Evolutionary conservation across 2,329 filamentous ascomycete species (phyloP), one percentile per base, ranked within the genome.

Genomic region (Periconia sp.): DNA sequence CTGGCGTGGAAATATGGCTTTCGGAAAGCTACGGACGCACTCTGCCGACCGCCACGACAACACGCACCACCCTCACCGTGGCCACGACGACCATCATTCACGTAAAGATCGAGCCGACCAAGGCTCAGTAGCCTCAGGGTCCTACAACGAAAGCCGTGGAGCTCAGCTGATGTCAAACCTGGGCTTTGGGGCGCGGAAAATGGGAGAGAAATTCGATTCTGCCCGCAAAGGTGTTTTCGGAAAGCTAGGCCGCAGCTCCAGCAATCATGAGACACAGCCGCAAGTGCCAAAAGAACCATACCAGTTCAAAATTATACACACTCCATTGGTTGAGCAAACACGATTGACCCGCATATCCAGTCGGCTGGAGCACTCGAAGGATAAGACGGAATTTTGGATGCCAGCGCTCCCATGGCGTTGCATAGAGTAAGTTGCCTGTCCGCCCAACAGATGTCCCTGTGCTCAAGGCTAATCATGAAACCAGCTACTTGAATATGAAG

Each of bases 341-440:
- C 86, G 93, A n/a, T 80, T 87, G 59, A 97, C 93, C 0, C 85
- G 93, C 58, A 97, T 97, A 69, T 95, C 92, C 8, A 95, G 93
- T 74, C 85, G 89, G 30, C 79, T 97, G 42, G 91, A 95, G 68
- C 85, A 90, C 56, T 96, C 92, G 10, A 85, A 88, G 57, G 93
- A 97, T 69, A 97, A 97, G 80, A 97, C 93, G 0, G 93, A 97
- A 69, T 97, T 95, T 69, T 97, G 93, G 93, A 96, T 97, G 92
- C 93, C 93, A 13, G 90, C 92, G 7, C 87, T 97, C 54, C 92
- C 93, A 0, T 97, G 93, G 89, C 84, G 93, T 58, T 95, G 92
- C 54, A 97, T 97, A 60, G 93, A 97, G 81, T 86, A 76, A 69
- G 82, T 77, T 30, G n/a, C n/a, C 19, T 14, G n/a, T 31, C 11